These are phyloP conservation scores for Colletotrichum eremochloae DNA, from an alignment of 2,329 filamentous ascomycete species.

Conservation along the genomic window DNA sequence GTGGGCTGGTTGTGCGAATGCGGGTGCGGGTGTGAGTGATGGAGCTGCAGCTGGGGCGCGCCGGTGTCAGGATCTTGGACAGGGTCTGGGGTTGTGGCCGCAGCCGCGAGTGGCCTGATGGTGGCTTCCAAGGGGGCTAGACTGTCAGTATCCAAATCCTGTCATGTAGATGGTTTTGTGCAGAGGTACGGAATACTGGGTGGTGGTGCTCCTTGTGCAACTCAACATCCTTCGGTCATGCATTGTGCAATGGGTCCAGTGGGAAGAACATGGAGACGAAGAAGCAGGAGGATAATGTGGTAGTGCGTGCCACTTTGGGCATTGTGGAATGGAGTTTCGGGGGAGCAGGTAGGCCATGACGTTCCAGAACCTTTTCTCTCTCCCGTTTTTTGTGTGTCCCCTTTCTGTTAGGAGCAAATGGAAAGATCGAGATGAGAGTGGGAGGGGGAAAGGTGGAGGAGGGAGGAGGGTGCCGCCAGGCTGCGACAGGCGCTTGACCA, in stretches of 20 bases:
- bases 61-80: conserved; percentile 30
- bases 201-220: conserved; percentile 20
- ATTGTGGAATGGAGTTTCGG: conserved; percentile 22
- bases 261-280: conserved; percentile 7
- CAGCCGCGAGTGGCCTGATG: conserved; percentile 40
- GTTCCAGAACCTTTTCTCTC: conserved; percentile 30
- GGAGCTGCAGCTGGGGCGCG: conserved; percentile 24
- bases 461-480: conserved; percentile 6
- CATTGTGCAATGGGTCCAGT: conserved; percentile 17
- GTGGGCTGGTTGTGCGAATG: conserved; percentile 36
- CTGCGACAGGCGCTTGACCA: not conserved
- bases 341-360: conserved; percentile 18
- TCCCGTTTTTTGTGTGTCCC: not conserved
- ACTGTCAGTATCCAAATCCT: conserved; percentile 35
- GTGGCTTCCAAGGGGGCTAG: conserved; percentile 38
- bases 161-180: conserved; percentile 23
- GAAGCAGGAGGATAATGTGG: not conserved
- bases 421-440: not conserved
- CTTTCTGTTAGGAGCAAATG: conserved; percentile 5
- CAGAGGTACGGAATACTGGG: not conserved
- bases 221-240: conserved; percentile 21
- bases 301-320: conserved; percentile 29
- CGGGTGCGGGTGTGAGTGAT: conserved; percentile 3
- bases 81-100: conserved; percentile 34
- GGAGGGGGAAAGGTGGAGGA: conserved; percentile 20